Evolutionary conservation across 2,329 filamentous ascomycete species (phyloP).

Genomic region (Periconia sp.): DNA sequence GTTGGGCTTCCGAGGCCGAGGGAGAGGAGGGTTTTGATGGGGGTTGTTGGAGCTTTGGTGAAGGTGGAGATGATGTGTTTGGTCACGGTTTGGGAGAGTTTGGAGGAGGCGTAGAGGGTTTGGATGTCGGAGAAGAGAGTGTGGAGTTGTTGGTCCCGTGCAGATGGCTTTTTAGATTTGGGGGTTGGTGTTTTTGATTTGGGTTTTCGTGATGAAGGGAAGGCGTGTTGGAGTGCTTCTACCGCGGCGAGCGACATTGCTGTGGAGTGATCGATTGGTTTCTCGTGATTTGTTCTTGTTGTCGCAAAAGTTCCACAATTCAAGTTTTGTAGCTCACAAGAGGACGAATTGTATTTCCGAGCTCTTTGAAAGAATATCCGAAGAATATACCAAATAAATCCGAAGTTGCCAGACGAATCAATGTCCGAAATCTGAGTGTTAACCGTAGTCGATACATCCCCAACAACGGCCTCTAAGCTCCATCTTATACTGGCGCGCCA

Average conservation of each 20-base stretch:
- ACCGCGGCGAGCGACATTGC: neutral
- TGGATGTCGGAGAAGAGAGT: conserved; percentile 7
- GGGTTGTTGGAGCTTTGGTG: conserved; percentile 3
- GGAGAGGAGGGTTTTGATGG: conserved; percentile 19
- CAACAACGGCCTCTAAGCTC: neutral
- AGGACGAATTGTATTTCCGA: too few relatives aligned
- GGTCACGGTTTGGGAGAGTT: conserved; percentile 11
- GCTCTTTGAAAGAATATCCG: too few relatives aligned
- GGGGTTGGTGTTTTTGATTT: neutral
- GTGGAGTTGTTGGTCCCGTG: conserved; percentile 10
- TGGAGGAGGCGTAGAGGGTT: conserved; percentile 12
- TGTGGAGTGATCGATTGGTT: neutral
- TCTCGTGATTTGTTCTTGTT: neutral
- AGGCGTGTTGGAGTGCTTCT: neutral
- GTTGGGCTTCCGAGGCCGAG: conserved; percentile 22
- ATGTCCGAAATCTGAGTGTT: neutral
- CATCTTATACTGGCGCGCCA: neutral
- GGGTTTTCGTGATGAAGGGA: neutral
- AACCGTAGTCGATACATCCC: neutral
- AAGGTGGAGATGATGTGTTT: conserved; percentile 7
- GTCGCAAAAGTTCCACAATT: neutral
- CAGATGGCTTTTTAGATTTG: conserved; percentile 7
- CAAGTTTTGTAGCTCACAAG: too few relatives aligned
- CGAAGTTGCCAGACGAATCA: neutral
- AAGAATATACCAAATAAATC: neutral